Conservation (phyloP, 768 basidiomycete genomes). For the Royoungia palumana region DNA sequence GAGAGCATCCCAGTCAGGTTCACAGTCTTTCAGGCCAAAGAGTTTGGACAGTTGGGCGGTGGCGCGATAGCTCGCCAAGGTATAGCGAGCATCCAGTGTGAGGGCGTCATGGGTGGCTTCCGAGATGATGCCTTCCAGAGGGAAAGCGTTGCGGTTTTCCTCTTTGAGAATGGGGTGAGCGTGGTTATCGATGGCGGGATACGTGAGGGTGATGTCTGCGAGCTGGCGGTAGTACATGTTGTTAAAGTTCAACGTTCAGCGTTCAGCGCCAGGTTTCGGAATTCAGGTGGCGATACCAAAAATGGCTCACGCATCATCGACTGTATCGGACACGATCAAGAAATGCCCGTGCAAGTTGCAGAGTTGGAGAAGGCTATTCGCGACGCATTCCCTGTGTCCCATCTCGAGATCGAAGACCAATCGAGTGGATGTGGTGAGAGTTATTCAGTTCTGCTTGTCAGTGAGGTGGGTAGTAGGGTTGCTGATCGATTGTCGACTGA, state of each 20-base stretch:
- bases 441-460: constrained; percentile 73
- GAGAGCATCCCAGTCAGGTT: constrained; percentile 56
- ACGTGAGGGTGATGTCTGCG: constrained; percentile 20
- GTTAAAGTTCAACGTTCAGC: too few relatives aligned
- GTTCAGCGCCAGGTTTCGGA: too few relatives aligned
- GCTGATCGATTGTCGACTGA: not conserved
- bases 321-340: not conserved
- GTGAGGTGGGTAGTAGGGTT: constrained; percentile 51
- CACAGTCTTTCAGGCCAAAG: constrained; percentile 36
- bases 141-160: constrained; percentile 41
- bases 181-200: constrained; percentile 75
- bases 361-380: constrained; percentile 64
- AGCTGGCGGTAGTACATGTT: constrained; percentile 15
- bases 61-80: constrained; percentile 59
- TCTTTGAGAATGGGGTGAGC: constrained; percentile 65
- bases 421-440: constrained; percentile 81
- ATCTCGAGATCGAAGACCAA: constrained; percentile 72
- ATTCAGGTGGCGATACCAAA: too few relatives aligned
- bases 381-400: constrained; percentile 55
- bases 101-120: constrained; percentile 59
- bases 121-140: constrained; percentile 63
- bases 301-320: too few relatives aligned
- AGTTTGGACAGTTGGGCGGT: constrained; percentile 52
- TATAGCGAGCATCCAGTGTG: constrained; percentile 47
- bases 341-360: constrained; percentile 58